These are phyloP conservation scores for Tolypocladium amazonense DNA, from an alignment of 2,329 filamentous ascomycete species.

Conservation along the genomic window DNA sequence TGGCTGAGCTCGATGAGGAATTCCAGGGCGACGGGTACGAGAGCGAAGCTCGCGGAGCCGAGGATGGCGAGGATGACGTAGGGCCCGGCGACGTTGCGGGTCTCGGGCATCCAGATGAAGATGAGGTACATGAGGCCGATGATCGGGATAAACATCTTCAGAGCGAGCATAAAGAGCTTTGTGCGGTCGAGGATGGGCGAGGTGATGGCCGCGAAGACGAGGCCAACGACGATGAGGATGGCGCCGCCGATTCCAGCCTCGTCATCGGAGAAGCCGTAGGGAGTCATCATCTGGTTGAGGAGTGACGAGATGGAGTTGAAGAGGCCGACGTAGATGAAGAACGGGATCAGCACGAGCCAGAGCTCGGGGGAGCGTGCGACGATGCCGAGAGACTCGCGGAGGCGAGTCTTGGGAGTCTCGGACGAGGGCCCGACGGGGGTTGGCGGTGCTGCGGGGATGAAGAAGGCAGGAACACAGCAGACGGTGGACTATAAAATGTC, in stretches of 20 bases:
- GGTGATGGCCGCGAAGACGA: constrained; percentile 64
- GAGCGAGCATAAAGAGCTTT: constrained; percentile 64
- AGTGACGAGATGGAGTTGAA: constrained; percentile 89
- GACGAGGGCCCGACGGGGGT: constrained; percentile 65
- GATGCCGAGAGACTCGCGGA: constrained; percentile 40
- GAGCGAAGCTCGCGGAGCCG: constrained; percentile 67
- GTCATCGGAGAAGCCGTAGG: constrained; percentile 74
- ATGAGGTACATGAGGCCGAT: constrained; percentile 63
- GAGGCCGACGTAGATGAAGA: constrained; percentile 74
- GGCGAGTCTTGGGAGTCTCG: constrained; percentile 41
- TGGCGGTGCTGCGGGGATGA: constrained; percentile 67
- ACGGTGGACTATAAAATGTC: constrained; percentile 19
- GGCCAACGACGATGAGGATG: constrained; percentile 78
- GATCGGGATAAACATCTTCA: constrained; percentile 66
- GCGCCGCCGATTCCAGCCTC: constrained; percentile 85
- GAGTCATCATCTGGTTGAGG: constrained; percentile 79
- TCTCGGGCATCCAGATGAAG: constrained; percentile 66
- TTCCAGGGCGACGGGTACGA: constrained; percentile 80
- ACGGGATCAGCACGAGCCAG: constrained; percentile 74
- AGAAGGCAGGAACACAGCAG: constrained; percentile 64
- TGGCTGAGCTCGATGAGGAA: constrained; percentile 80
- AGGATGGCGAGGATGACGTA: constrained; percentile 67
- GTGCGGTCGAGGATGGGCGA: constrained; percentile 78
- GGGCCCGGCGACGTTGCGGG: constrained; percentile 51
- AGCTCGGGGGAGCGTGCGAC: constrained; percentile 55